phyloP scores from a whole-genome alignment of 169 alveolate species.

The Cryptosporidium bovis region DNA sequence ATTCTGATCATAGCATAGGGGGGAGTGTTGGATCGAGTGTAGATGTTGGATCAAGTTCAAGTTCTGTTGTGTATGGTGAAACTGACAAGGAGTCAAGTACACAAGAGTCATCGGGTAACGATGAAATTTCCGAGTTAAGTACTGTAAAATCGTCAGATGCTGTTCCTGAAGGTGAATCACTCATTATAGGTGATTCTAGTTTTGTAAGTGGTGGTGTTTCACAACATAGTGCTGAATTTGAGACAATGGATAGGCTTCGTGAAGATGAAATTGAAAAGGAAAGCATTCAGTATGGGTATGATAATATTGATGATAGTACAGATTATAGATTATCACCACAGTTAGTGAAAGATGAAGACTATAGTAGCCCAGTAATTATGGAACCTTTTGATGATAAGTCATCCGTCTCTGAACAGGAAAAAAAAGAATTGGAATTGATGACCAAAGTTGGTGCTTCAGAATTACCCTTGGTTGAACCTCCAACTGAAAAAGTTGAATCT shows the following conservation, averaged over 20 bases:
- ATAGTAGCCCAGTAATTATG: constrained; percentile 29
- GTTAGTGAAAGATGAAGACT: constrained; percentile 6
- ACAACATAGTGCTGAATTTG: background rate
- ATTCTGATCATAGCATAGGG: background rate
- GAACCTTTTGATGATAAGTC: constrained; percentile 16
- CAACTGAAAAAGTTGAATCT: constrained; percentile 22
- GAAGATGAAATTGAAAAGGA: background rate
- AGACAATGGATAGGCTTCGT: background rate
- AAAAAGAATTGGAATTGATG: background rate
- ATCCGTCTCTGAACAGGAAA: background rate
- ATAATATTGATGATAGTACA: constrained; percentile 22
- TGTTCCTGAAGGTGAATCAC: constrained; percentile 57
- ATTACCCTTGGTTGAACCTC: constrained; percentile 11
- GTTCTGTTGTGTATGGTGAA: background rate
- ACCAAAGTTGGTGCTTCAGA: background rate
- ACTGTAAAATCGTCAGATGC: constrained; percentile 8
- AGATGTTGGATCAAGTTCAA: background rate
- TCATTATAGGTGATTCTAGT: constrained; percentile 24
- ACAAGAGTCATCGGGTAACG: background rate
- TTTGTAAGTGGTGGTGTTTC: background rate
- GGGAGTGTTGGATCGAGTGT: background rate
- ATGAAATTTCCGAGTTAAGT: background rate
- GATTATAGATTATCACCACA: constrained; percentile 3
- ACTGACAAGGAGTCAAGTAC: background rate
- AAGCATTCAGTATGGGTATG: constrained; percentile 38